These are phyloP conservation scores for Heritiera littoralis DNA, from an alignment of 345 rosid species.

Conservation along the genomic window DNA sequence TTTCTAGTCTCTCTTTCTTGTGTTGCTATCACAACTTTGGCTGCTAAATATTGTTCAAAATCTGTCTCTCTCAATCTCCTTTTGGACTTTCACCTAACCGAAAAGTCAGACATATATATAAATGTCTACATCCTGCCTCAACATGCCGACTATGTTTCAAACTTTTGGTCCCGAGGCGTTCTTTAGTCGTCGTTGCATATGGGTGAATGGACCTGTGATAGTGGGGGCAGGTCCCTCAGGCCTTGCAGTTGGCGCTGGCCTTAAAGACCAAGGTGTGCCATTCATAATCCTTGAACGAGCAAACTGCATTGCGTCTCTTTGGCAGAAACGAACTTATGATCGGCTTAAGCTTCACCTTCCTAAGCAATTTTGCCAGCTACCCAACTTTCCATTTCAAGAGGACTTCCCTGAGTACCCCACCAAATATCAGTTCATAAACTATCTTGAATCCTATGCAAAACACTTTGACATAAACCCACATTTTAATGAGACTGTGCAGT, in stretches of 20 bases:
- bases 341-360: constrained; percentile 92
- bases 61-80: neutral
- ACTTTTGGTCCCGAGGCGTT: constrained; percentile 32
- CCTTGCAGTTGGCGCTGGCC: constrained; percentile 68
- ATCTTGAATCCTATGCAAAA: constrained; percentile 66
- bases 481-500: constrained; percentile 69
- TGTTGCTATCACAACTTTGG: neutral
- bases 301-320: constrained; percentile 77
- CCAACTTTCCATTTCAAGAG: constrained; percentile 59
- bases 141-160: constrained; percentile 48
- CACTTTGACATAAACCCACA: constrained; percentile 64
- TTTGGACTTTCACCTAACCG: neutral
- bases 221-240: constrained; percentile 94
- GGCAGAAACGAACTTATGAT: constrained; percentile 80
- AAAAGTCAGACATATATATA: neutral
- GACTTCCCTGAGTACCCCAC: constrained; percentile 79
- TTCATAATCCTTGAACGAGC: constrained; percentile 76
- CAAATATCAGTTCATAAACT: constrained; percentile 65
- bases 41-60: neutral
- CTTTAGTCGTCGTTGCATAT: constrained; percentile 57
- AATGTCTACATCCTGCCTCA: constrained; percentile 36
- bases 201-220: constrained; percentile 89
- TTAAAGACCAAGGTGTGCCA: constrained; percentile 68
- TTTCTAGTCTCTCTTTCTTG: constrained; percentile 10
- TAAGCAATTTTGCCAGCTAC: constrained; percentile 75